A percentile compares a stretch with the other conserved stretches of the same genome.
Conservation (phyloP, 306 rosid genomes). For the Mimosa bimucronata region DNA sequence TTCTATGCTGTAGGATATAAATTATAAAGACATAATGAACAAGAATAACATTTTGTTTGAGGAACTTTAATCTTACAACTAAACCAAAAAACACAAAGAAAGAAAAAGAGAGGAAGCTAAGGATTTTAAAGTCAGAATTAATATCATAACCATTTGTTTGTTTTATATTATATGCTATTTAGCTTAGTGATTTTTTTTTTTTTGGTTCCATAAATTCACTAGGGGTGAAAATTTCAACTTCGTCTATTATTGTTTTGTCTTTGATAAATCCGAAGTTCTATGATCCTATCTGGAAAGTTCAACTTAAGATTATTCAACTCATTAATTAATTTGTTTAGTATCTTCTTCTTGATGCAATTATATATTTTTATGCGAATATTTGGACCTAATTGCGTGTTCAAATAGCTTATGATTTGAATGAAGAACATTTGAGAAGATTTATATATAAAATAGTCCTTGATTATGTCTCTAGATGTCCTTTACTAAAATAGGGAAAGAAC, state of each 20-base stretch:
- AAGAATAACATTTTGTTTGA: not conserved
- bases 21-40: not conserved
- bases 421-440: not conserved
- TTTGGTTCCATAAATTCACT: not conserved
- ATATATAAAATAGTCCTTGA: not conserved
- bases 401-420: not conserved
- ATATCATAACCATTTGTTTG: not conserved
- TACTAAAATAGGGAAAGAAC: not conserved
- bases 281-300: not conserved
- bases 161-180: no score
- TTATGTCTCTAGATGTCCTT: not conserved
- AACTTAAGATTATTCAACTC: not conserved
- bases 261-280: conserved; percentile 22
- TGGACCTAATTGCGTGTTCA: not conserved
- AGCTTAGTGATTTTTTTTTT: not conserved
- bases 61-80: not conserved
- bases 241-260: not conserved
- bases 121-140: no score
- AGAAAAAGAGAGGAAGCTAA: not conserved
- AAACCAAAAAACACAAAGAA: no score
- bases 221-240: conserved; percentile 11
- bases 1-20: no score
- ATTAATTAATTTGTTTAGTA: not conserved
- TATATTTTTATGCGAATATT: not conserved
- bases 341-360: not conserved